Conservation (phyloP, 768 basidiomycete species). For the Rhodosporidiobolus sp. region DNA sequence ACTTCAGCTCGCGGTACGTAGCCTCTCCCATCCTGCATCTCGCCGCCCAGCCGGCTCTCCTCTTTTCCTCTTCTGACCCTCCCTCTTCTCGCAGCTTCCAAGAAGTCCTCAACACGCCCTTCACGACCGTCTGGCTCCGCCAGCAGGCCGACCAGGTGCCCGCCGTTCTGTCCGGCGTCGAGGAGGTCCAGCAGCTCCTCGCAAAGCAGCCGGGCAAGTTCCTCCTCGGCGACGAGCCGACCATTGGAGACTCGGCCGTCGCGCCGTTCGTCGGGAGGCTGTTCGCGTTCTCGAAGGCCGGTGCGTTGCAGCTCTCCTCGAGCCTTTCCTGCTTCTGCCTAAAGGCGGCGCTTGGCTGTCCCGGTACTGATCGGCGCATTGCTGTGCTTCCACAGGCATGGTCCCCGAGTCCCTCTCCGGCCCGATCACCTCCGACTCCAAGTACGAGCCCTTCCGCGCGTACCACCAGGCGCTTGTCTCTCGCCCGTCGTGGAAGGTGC, state of each 20-base stretch:
- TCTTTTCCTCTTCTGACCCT: background rate
- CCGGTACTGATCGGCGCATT: background rate
- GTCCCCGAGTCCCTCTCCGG: background rate
- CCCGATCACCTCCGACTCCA: background rate
- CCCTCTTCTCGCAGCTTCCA: conserved; percentile 1
- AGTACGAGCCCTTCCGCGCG: conserved; percentile 4
- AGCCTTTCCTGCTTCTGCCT: no score
- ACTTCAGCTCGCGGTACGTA: conserved; percentile 18
- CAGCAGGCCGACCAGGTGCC: background rate
- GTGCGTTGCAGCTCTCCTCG: background rate
- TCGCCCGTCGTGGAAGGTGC: conserved; percentile 9
- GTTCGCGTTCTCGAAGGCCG: background rate
- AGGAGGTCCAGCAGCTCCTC: conserved; percentile 13
- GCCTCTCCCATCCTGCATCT: no score
- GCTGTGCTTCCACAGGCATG: background rate
- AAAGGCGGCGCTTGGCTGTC: background rate
- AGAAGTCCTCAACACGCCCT: background rate
- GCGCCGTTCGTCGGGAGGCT: conserved; percentile 20
- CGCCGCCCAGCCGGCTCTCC: no score
- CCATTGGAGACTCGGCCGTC: conserved; percentile 21
- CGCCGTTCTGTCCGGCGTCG: background rate
- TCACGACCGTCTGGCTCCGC: background rate
- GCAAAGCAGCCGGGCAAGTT: conserved; percentile 1
- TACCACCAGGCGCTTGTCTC: conserved; percentile 12
- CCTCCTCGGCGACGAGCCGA: conserved; percentile 17